Base-by-base conservation (phyloP, 2,329 filamentous ascomycete species). In the Penicillium janthinellum region DNA sequence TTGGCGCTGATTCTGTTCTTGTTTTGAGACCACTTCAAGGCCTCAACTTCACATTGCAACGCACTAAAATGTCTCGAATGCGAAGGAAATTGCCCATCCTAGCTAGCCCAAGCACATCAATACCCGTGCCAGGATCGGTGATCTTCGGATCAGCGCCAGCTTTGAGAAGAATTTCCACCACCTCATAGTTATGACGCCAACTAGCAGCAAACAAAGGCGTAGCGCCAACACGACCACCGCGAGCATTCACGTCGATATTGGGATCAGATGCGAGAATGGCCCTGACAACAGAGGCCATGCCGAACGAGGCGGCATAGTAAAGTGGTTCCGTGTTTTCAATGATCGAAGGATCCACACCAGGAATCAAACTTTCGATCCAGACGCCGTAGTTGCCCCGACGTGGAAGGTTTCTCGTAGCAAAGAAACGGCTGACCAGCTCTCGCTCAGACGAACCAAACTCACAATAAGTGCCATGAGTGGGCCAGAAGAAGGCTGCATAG, bases 241-340 rank as follows among this genome's bases (percentile, higher is more conserved):
- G 64, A 5, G 62, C 62, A 61, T 67, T 61, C 14, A 67, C 42
- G 28, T 67, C 52, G n/a, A 67, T 20, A 31, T 58, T 45, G 5
- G 60, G 54, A 28, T 67, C 63, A 10, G 63, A 59, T 10, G 38
- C 53, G 5, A 67, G 54, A 34, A 67, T 61, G 25, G 58, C 54
- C 22, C 62, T 51, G 28, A 67, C 56, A 8, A 67, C 64, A 31
- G 59, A 54, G 14, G 49, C 20, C 64, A 67, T 64, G 0, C 65
- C 65, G 51, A 65, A 67, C 0, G 65, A 67, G 17, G 60, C 59
- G 1, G 65, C 65, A 31, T 67, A 67, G 49, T 67, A 67, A 4
- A 67, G 51, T 3, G 65, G 65, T 12, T 67, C 59, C 0, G 65
- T 67, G 5, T 20, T 53, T 20, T 65, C 57, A 25, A 67, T 64